Conservation (phyloP, 352 stramenopile species). For the Stramenopiles sp. region DNA sequence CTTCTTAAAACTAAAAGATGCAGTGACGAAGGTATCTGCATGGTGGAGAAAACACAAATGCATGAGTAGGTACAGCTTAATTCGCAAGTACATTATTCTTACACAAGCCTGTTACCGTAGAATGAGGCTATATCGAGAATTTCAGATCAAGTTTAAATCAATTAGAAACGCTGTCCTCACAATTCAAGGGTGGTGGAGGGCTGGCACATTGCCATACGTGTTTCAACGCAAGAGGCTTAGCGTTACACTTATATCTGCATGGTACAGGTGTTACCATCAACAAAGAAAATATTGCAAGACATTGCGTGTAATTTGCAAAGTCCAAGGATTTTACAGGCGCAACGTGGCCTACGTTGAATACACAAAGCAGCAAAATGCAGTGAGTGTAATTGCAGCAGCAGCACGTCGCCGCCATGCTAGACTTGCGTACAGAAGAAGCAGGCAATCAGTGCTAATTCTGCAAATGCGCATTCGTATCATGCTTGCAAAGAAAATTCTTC, state of each 20-base stretch:
- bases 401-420: background rate
- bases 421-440: background rate
- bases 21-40: background rate
- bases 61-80: background rate
- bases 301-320: background rate
- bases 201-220: background rate
- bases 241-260: background rate
- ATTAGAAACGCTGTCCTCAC: background rate
- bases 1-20: background rate
- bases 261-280: background rate
- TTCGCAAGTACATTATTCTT: background rate
- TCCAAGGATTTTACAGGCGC: background rate
- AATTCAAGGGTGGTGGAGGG: background rate
- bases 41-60: background rate
- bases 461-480: background rate
- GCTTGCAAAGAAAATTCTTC: background rate
- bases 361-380: background rate
- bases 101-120: background rate
- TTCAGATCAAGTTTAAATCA: background rate
- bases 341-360: background rate
- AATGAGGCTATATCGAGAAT: background rate
- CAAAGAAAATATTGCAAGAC: background rate
- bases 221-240: background rate
- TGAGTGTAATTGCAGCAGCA: background rate
- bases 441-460: background rate